Conservation (phyloP, 2,329 filamentous ascomycete species). For the Sarocladium kiliense region DNA sequence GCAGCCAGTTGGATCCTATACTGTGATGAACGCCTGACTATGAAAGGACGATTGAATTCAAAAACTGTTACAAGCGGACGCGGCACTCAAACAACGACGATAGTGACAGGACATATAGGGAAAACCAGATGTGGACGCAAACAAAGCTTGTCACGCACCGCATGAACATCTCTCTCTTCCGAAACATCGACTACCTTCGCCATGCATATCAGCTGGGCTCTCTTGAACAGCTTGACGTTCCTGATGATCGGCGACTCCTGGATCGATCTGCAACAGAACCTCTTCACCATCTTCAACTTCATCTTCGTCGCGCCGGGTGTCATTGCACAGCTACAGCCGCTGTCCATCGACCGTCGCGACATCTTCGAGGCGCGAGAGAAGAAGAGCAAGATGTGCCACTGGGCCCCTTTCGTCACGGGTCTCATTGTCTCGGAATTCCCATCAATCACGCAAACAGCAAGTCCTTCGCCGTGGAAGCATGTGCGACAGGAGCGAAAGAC, state of each 20-base stretch:
- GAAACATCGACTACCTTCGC: constrained; percentile 62
- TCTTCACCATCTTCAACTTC: constrained; percentile 60
- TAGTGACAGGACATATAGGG: too few species aligned
- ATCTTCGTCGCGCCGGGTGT: constrained; percentile 56
- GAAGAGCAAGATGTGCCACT: constrained; percentile 57
- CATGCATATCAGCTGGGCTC: constrained; percentile 47
- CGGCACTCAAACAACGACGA: too few species aligned
- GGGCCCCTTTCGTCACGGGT: constrained; percentile 53
- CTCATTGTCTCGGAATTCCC: constrained; percentile 44
- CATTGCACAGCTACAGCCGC: constrained; percentile 53
- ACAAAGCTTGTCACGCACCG: constrained; percentile 59
- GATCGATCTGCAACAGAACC: constrained; percentile 44
- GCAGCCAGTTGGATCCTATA: too few species aligned
- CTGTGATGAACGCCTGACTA: too few species aligned
- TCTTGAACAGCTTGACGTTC: constrained; percentile 59
- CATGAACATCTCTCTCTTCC: constrained; percentile 56
- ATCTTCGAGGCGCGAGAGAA: constrained; percentile 56
- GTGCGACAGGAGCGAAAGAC: too few species aligned
- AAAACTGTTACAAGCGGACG: too few species aligned
- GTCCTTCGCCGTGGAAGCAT: too few species aligned
- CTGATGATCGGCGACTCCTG: constrained; percentile 53
- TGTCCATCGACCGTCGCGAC: constrained; percentile 51
- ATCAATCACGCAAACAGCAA: too few species aligned
- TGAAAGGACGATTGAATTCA: too few species aligned
- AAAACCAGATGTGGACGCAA: too few species aligned